Base-by-base conservation (phyloP, 805 yeast genomes). In the Yarrowia sp. region DNA sequence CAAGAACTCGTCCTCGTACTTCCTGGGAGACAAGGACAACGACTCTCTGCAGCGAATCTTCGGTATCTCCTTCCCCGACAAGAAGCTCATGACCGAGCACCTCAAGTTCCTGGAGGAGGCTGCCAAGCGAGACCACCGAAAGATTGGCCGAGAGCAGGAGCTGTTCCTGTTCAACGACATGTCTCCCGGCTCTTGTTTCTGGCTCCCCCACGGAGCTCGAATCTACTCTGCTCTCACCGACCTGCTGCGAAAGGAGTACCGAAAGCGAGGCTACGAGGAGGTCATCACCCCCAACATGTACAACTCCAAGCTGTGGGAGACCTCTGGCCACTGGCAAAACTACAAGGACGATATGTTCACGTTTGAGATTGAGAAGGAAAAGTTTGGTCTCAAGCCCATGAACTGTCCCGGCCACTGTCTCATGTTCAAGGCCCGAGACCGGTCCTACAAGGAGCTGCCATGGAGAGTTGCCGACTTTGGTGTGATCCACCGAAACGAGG, bases 381-480 rank as follows among this genome's bases (percentile, higher is more conserved):
- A 86, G 44, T 95, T 83, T 76, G 99, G 97, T 75, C 86, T 95
- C 75, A 94, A 94, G 81, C 99, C 98, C 76, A 92, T 92, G 76
- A 84, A 84, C 76, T 84, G 87, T 74, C 87, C 87, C 3, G 85
- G 87, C 0, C 99, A 94, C 82, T 94, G 98, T 84, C 78, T 94
- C 74, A 86, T 94, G 82, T 94, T 91, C 84, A 91, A 91, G 77
- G 82, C 92, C 61, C 87, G 97, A 78, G 97, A 93, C 79, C 88
- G 98, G 80, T 92, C 97, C 2, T 94, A 95, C 82, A 86, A 97
- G 78, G 98, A 95, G 80, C 84, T 94, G 79, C 99, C 99, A 75
- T 90, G 97, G 96, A 90, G 99, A 84, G 96, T 92, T 81, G 97
- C 98, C 69, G 99, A 94, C 79, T 93, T 93, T 72, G 97, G 98